Evolutionary conservation across 202 grass and related monocot genomes (phyloP).

Genomic region (Bolboschoenoplectus hybrid): DNA sequence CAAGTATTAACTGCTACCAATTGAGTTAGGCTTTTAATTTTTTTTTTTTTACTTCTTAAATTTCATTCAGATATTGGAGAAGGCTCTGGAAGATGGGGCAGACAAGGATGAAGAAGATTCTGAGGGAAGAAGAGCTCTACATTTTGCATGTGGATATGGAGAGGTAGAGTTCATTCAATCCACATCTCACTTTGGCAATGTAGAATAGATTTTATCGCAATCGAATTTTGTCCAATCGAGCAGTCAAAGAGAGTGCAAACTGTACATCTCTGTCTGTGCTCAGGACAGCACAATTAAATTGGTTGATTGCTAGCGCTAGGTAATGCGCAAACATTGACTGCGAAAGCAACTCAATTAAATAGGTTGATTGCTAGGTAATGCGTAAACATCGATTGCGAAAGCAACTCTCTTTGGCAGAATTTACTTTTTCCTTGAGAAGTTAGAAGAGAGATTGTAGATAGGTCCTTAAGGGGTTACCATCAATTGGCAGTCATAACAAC

Average conservation of each 20-base stretch:
- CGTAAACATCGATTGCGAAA: background rate
- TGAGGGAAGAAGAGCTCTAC: conserved; percentile 78
- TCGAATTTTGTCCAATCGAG: background rate
- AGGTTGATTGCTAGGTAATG: background rate
- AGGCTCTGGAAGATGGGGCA: conserved; percentile 65
- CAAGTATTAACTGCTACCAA: background rate
- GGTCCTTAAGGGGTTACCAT: background rate
- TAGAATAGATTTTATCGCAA: background rate
- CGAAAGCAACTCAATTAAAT: background rate
- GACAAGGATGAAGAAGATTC: conserved; percentile 94
- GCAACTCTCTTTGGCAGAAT: conserved; percentile 6
- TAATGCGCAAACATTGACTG: background rate
- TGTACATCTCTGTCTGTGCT: background rate
- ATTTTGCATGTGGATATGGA: conserved; percentile 95
- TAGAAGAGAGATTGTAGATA: background rate
- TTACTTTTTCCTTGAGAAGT: background rate
- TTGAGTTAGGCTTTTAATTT: background rate
- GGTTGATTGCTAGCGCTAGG: background rate
- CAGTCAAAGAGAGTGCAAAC: background rate
- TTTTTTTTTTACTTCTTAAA: conserved; percentile 4
- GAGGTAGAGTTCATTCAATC: conserved; percentile 50
- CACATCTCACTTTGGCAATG: background rate
- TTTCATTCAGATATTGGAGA: conserved; percentile 59
- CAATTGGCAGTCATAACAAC: conserved; percentile 8
- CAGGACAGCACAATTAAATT: background rate